Conservation (phyloP, 345 rosid species). For the Geranium brycei region DNA sequence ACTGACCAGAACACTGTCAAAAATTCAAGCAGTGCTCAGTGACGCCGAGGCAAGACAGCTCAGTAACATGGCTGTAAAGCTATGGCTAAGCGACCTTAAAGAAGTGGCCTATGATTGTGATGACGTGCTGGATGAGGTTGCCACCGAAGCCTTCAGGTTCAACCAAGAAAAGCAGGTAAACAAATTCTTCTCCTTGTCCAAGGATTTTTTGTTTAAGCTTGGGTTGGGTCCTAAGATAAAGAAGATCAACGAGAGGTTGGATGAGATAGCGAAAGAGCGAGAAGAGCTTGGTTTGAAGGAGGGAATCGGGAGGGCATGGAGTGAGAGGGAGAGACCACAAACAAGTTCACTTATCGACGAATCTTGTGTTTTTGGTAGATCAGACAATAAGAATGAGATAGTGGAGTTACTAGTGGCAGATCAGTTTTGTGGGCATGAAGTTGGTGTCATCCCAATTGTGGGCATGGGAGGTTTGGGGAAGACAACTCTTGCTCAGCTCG, state of each 20-base stretch:
- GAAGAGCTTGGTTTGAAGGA: constrained; percentile 12
- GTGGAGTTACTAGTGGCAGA: constrained; percentile 6
- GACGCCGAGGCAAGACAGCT: constrained; percentile 16
- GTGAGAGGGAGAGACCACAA: constrained; percentile 3
- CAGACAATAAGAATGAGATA: neutral
- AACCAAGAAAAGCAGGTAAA: constrained; percentile 5
- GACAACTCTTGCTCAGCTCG: constrained; percentile 13
- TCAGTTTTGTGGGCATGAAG: neutral
- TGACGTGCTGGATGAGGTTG: constrained; percentile 16
- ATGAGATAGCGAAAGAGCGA: constrained; percentile 5
- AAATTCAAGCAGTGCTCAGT: constrained; percentile 11
- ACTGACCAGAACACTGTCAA: neutral
- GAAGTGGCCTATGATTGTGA: constrained; percentile 12
- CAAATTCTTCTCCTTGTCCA: neutral
- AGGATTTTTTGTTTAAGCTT: neutral
- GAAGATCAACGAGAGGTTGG: constrained; percentile 11
- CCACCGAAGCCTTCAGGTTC: constrained; percentile 8
- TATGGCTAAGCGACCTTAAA: constrained; percentile 15
- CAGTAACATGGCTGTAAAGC: neutral
- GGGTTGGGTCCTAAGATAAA: constrained; percentile 8
- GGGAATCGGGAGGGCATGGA: neutral
- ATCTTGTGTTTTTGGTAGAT: constrained; percentile 12
- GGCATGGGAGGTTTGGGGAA: constrained; percentile 19
- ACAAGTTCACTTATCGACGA: constrained; percentile 11
- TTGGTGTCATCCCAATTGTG: constrained; percentile 11